These are phyloP conservation scores for Pseudopediastrum boryanum DNA, from an alignment of 139 green algal genomes.

Conservation along the genomic window DNA sequence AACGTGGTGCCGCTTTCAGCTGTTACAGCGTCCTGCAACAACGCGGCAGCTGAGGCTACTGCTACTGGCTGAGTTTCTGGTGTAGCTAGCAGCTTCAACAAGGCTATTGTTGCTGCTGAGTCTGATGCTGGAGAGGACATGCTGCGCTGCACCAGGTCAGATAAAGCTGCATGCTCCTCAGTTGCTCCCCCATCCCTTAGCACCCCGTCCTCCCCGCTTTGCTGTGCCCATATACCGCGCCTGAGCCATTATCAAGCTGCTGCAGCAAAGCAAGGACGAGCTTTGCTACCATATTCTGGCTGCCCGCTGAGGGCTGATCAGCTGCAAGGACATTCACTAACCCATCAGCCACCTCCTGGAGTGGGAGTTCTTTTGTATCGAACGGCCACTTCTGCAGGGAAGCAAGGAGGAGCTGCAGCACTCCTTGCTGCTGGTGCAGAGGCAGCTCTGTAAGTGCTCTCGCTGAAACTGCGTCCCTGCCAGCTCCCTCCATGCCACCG, in stretches of 20 bases:
- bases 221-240: background rate
- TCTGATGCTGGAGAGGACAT: too few relatives aligned
- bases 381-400: background rate
- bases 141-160: background rate
- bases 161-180: conserved; percentile 18
- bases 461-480: too few relatives aligned
- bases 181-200: too few relatives aligned
- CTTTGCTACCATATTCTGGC: background rate
- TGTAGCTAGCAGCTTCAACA: conserved; percentile 1
- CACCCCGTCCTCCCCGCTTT: too few relatives aligned
- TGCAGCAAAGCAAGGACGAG: background rate
- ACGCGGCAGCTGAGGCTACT: background rate
- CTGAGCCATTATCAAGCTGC: background rate
- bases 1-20: background rate
- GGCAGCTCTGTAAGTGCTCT: background rate
- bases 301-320: background rate
- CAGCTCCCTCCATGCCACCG: background rate
- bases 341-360: background rate
- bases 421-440: conserved; percentile 1
- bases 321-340: background rate
- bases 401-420: conserved; percentile 7
- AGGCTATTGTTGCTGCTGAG: background rate
- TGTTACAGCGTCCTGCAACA: background rate
- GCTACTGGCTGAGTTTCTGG: background rate
- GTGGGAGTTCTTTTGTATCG: background rate